Evolutionary conservation across 306 rosid genomes (phyloP).

Genomic region (Herpetospermum pedunculosum): DNA sequence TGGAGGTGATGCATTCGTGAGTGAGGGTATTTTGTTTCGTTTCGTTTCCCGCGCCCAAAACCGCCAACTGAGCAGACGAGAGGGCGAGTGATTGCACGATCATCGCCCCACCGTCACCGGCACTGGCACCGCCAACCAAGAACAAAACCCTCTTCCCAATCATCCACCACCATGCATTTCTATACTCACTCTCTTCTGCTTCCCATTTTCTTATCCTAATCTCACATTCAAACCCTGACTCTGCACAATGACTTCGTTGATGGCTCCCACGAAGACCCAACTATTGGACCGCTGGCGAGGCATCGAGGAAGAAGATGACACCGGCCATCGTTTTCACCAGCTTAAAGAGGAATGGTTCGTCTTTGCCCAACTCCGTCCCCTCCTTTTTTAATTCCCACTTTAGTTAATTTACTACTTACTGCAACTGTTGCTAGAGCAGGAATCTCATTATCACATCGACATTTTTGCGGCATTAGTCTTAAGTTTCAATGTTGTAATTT

Average conservation of each 20-base stretch:
- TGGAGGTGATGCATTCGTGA: background rate
- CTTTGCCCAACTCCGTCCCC: background rate
- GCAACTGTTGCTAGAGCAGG: background rate
- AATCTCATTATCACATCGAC: background rate
- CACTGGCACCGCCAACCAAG: background rate
- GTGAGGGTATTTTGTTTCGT: background rate
- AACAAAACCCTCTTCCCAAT: background rate
- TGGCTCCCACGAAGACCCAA: constrained; percentile 28
- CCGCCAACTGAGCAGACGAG: background rate
- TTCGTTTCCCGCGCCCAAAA: constrained; percentile 1
- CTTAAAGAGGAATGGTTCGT: constrained; percentile 63
- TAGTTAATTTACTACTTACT: background rate
- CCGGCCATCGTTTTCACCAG: constrained; percentile 41
- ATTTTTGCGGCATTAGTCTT: background rate
- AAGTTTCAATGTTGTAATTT: background rate
- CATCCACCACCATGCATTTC: background rate
- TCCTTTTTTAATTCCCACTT: background rate
- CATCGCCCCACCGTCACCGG: background rate
- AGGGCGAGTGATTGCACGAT: background rate
- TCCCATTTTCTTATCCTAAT: no score
- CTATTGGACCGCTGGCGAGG: constrained; percentile 62
- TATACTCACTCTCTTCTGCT: background rate
- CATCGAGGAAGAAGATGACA: constrained; percentile 60
- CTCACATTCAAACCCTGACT: background rate
- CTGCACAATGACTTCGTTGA: constrained; percentile 30